Percentiles rank a stretch among this genome's conserved stretches.
Conservation (phyloP, 176 grass and related monocot species). For the Juncus inflexus region DNA sequence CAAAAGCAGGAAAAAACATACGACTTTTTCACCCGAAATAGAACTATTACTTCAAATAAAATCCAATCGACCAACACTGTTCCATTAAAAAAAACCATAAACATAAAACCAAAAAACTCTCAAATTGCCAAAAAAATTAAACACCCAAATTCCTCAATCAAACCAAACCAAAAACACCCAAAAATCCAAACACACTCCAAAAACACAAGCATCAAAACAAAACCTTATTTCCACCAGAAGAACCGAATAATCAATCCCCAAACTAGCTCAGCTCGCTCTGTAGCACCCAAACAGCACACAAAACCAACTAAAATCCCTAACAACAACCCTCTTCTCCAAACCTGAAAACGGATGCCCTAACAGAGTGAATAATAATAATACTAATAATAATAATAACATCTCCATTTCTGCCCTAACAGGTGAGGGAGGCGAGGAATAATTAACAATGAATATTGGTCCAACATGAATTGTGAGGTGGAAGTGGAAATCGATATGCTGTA, state of each 20-base stretch:
- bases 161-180: not conserved
- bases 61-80: not conserved
- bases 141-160: not conserved
- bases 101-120: not conserved
- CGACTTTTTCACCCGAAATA: no score
- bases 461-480: not conserved
- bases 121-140: not conserved
- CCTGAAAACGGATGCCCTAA: not conserved
- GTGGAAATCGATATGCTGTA: slow-evolving; percentile 17
- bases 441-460: slow-evolving; percentile 16
- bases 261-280: slow-evolving; percentile 9
- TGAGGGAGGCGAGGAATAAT: slow-evolving; percentile 11
- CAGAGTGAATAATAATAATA: not conserved
- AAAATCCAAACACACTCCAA: not conserved
- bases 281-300: slow-evolving; percentile 7
- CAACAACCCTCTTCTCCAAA: not conserved
- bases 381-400: not conserved
- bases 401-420: slow-evolving; percentile 18
- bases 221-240: slow-evolving; percentile 22
- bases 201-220: not conserved
- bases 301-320: not conserved
- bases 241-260: not conserved
- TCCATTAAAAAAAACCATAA: not conserved
- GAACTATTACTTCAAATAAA: no score
- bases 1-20: no score